Evolutionary conservation across 2,329 filamentous ascomycete species (phyloP).

Genomic region (Shiraia sp.): DNA sequence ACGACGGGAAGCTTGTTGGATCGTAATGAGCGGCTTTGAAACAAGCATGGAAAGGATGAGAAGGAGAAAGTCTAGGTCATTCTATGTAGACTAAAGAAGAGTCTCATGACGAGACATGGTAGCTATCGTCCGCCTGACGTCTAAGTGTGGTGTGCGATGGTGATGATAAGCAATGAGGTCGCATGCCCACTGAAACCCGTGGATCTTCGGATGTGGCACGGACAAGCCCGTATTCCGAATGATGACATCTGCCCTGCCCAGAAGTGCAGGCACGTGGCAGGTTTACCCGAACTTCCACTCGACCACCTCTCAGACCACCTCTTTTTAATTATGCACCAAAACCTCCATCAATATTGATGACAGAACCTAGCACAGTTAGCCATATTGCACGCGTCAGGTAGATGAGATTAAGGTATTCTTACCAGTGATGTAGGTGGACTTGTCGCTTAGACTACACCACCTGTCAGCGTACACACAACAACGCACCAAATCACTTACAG

Average conservation of each 20-base stretch:
- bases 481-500: neutral
- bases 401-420: neutral
- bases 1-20: neutral
- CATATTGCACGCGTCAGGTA: too few species aligned
- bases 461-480: neutral
- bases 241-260: neutral
- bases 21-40: neutral
- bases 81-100: conserved; percentile 9
- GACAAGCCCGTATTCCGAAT: conserved; percentile 3
- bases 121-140: conserved; percentile 17
- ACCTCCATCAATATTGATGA: neutral
- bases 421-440: conserved; percentile 1
- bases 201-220: neutral
- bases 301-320: neutral
- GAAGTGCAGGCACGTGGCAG: neutral
- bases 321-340: neutral
- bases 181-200: neutral
- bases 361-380: neutral
- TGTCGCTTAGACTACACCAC: neutral
- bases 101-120: conserved; percentile 6
- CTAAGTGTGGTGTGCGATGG: conserved; percentile 15
- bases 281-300: too few species aligned
- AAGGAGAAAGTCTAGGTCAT: neutral
- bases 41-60: neutral
- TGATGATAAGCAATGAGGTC: conserved; percentile 2